Percentiles rank a stretch among this genome's conserved stretches.
These are phyloP conservation scores for Malus sieversii DNA, from an alignment of 306 rosid species.

Conservation along the genomic window DNA sequence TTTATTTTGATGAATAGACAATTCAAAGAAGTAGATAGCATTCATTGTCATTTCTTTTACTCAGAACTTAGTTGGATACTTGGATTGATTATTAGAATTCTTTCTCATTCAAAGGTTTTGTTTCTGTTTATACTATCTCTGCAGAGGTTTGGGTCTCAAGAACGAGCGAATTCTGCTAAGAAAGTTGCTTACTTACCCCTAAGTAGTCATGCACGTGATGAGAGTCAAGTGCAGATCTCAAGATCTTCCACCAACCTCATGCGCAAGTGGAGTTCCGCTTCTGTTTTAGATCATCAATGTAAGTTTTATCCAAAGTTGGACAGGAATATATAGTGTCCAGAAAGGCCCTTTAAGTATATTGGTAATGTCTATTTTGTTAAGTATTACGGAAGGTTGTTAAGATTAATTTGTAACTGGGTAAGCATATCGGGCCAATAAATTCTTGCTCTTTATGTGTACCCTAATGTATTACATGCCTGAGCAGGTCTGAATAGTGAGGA, in stretches of 20 bases:
- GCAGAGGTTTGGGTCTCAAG: constrained; percentile 77
- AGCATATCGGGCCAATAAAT: constrained; percentile 4
- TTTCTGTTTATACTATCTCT: constrained; percentile 16
- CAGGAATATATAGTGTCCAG: not conserved
- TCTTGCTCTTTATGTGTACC: constrained; percentile 7
- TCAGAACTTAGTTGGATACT: not conserved
- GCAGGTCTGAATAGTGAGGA: constrained; percentile 84
- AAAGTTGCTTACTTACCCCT: constrained; percentile 55
- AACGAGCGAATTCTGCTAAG: constrained; percentile 62
- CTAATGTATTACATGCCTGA: constrained; percentile 12
- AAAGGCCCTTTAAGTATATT: not conserved
- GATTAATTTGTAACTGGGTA: not conserved
- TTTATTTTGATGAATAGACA: not conserved
- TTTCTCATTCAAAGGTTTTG: not conserved
- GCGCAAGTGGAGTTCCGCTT: constrained; percentile 65
- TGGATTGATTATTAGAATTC: not conserved
- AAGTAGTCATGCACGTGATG: constrained; percentile 55
- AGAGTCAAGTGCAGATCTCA: constrained; percentile 54
- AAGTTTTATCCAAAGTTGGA: constrained; percentile 29
- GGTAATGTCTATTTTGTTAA: not conserved
- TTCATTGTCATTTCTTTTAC: not conserved
- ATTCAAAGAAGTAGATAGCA: not conserved
- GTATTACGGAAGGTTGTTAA: not conserved
- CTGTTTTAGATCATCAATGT: constrained; percentile 56
- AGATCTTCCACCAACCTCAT: constrained; percentile 64